Percentiles rank a stretch among this genome's conserved stretches.
Evolutionary conservation across 768 basidiomycete species (phyloP).

Genomic region (Pleurotus eryngii): DNA sequence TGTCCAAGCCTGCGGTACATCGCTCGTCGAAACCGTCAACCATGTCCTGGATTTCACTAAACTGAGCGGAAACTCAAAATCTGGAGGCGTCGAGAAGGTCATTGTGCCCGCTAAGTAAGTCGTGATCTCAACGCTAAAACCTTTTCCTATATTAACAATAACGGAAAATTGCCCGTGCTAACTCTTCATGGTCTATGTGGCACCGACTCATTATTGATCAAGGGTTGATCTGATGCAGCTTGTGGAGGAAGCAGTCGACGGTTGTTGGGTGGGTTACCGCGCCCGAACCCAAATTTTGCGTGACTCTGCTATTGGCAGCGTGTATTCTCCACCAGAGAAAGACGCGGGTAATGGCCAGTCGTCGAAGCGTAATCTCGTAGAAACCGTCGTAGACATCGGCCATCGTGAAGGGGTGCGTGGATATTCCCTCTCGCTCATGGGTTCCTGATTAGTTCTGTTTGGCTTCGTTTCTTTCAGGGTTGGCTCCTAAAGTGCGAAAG

Average conservation of each 20-base stretch:
- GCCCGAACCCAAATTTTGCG: conserved; percentile 69
- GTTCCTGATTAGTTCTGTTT: background rate
- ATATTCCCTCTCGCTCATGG: background rate
- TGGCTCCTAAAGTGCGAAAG: conserved; percentile 89
- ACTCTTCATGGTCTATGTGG: background rate
- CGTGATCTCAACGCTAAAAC: background rate
- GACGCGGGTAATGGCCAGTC: conserved; percentile 40
- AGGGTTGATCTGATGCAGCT: conserved; percentile 78
- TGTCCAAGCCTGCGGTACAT: conserved; percentile 93
- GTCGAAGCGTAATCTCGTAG: conserved; percentile 51
- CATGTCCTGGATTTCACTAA: conserved; percentile 97
- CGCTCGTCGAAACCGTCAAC: conserved; percentile 93
- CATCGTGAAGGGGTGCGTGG: conserved; percentile 58
- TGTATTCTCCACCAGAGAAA: conserved; percentile 82
- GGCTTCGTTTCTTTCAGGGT: conserved; percentile 43
- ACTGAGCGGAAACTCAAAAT: conserved; percentile 80
- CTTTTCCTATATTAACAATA: background rate
- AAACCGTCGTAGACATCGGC: conserved; percentile 87
- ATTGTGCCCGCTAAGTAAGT: conserved; percentile 66
- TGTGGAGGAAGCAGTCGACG: conserved; percentile 87
- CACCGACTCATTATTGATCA: background rate
- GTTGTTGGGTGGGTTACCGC: conserved; percentile 90
- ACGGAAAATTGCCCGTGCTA: no score
- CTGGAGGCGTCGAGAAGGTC: conserved; percentile 73
- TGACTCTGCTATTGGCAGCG: conserved; percentile 84